Evolutionary conservation across 495 filamentous ascomycete species (phyloP).

Genomic region (Cercophora sp.): DNA sequence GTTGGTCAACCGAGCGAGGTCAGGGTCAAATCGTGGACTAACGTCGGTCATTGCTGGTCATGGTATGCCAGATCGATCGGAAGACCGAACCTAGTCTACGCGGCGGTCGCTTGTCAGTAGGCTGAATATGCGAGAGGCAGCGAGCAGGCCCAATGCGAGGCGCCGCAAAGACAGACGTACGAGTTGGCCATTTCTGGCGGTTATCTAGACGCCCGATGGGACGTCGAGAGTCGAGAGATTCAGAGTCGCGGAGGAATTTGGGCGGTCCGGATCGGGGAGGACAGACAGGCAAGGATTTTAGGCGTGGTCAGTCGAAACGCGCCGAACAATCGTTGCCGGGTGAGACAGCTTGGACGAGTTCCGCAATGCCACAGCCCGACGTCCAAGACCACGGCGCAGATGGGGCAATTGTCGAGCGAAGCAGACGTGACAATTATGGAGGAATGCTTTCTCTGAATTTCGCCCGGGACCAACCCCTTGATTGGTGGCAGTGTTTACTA

Average conservation of each 20-base stretch:
- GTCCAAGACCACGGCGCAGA: neutral
- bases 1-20: conserved; percentile 22
- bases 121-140: no score
- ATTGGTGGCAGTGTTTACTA: conserved; percentile 17
- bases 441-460: neutral
- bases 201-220: neutral
- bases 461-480: conserved; percentile 9
- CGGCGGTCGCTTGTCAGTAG: no score
- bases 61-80: conserved; percentile 80
- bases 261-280: conserved; percentile 6
- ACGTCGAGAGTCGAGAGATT: conserved; percentile 4
- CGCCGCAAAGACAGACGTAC: conserved; percentile 10
- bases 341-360: conserved; percentile 3
- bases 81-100: conserved; percentile 27
- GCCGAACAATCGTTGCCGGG: neutral
- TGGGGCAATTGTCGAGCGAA: neutral
- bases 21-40: conserved; percentile 27
- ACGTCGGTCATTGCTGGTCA: conserved; percentile 71
- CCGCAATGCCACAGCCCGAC: neutral
- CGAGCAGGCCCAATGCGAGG: neutral
- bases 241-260: conserved; percentile 5
- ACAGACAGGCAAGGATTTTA: neutral
- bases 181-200: conserved; percentile 13
- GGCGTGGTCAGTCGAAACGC: neutral
- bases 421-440: conserved; percentile 3